phyloP scores from a whole-genome alignment of 768 basidiomycete species.

The Leccinum pellstonianum region DNA sequence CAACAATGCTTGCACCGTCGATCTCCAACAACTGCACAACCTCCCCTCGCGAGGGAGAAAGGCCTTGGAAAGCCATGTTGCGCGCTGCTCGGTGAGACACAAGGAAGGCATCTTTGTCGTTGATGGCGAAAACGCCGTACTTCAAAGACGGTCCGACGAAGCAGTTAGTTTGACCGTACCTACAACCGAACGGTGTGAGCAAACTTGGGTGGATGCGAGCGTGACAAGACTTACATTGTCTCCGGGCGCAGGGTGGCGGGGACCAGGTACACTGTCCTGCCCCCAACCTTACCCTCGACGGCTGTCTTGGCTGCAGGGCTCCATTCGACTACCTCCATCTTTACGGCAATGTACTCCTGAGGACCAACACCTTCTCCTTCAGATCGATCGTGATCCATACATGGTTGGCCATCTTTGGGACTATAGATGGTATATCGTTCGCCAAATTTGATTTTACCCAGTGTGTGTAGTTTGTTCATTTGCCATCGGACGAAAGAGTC shows the following conservation, averaged over 20 bases:
- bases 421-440: conserved; percentile 98
- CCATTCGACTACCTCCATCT: conserved; percentile 92
- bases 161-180: conserved; percentile 98
- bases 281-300: conserved; percentile 68
- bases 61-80: conserved; percentile 98
- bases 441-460: conserved; percentile 96
- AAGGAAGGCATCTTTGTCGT: conserved; percentile 84
- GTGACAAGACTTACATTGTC: conserved; percentile 69
- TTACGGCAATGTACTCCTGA: conserved; percentile 92
- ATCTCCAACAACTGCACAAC: conserved; percentile 74
- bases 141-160: conserved; percentile 90
- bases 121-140: conserved; percentile 89
- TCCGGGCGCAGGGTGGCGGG: conserved; percentile 95
- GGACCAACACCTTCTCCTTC: conserved; percentile 95
- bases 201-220: not conserved
- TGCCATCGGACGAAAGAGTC: conserved; percentile 98
- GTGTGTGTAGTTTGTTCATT: conserved; percentile 82
- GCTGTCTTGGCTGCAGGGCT: conserved; percentile 61
- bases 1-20: conserved; percentile 76
- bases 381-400: conserved; percentile 98
- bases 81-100: conserved; percentile 87
- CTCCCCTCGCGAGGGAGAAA: conserved; percentile 68
- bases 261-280: conserved; percentile 86
- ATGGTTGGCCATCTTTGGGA: conserved; percentile 97
- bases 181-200: conserved; percentile 28